Percentiles rank a stretch among this genome's conserved stretches.
Evolutionary conservation across 495 filamentous ascomycete species (phyloP).

Genomic region (Aspergillus conjunctus): DNA sequence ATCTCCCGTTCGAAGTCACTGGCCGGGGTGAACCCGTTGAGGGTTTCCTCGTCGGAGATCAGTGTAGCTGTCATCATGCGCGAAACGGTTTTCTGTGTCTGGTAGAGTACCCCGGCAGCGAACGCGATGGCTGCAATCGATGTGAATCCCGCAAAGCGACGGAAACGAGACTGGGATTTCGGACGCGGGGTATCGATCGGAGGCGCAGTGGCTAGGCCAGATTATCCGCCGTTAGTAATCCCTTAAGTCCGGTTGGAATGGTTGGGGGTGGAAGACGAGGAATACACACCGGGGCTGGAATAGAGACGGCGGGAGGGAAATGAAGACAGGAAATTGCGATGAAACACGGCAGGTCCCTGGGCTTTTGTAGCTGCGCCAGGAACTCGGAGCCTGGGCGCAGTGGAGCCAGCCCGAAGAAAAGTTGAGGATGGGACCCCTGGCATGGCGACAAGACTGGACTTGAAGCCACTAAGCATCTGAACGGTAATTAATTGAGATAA

Average conservation of each 20-base stretch:
- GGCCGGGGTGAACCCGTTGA: conserved; percentile 64
- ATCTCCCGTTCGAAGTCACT: conserved; percentile 62
- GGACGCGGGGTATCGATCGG: conserved; percentile 12
- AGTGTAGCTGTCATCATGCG: conserved; percentile 49
- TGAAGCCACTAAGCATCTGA: neutral
- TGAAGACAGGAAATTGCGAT: neutral
- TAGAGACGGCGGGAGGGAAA: conserved; percentile 14
- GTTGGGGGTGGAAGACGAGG: conserved; percentile 7
- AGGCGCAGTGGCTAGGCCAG: conserved; percentile 9
- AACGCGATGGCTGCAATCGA: conserved; percentile 43
- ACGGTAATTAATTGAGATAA: neutral
- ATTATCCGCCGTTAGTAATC: neutral
- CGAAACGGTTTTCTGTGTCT: conserved; percentile 29
- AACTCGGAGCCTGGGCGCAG: conserved; percentile 22
- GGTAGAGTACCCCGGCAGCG: conserved; percentile 33
- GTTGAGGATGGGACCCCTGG: conserved; percentile 21
- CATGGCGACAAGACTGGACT: conserved; percentile 15
- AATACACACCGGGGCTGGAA: conserved; percentile 16
- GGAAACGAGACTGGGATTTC: conserved; percentile 36
- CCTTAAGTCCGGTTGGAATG: neutral
- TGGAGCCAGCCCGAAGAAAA: conserved; percentile 24
- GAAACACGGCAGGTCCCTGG: conserved; percentile 12
- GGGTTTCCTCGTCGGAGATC: conserved; percentile 71
- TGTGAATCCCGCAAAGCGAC: conserved; percentile 43
- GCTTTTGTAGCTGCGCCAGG: conserved; percentile 22